A percentile compares a stretch with the other conserved stretches of the same genome.
phyloP scores from a whole-genome alignment of 192 early-diverging fungal species.

The Backusella parvicylindrica region DNA sequence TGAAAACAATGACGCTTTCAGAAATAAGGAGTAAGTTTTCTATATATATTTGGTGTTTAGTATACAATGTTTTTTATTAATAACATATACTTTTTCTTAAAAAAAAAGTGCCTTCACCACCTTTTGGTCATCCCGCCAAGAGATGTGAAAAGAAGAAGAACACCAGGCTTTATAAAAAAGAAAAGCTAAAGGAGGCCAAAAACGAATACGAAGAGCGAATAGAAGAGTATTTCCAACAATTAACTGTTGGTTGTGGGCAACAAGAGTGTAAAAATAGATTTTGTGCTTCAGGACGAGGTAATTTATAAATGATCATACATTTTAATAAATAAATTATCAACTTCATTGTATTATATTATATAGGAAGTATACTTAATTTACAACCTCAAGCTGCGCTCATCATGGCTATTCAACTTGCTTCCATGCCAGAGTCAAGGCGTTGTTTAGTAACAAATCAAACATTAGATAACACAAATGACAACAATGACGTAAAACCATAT shows the following conservation, averaged over 20 bases:
- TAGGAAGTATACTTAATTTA: conserved; percentile 15
- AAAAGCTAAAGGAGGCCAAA: conserved; percentile 10
- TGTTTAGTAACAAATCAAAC: not conserved
- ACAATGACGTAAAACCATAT: not conserved
- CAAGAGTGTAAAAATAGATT: conserved; percentile 7
- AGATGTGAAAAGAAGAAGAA: not conserved
- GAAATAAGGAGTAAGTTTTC: conserved; percentile 2
- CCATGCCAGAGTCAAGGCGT: not conserved
- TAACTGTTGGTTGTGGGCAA: conserved; percentile 12
- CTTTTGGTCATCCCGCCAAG: not conserved
- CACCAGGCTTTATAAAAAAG: not conserved
- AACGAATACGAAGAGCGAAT: conserved; percentile 10
- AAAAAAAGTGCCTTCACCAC: not conserved
- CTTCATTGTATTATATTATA: not conserved
- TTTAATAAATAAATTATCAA: not conserved
- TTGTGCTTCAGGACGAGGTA: conserved; percentile 12
- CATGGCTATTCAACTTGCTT: conserved; percentile 15
- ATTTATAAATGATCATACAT: not conserved
- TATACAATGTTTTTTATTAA: not conserved
- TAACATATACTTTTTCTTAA: not conserved
- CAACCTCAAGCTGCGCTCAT: conserved; percentile 18
- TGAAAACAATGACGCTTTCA: not conserved
- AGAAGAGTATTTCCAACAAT: conserved; percentile 12
- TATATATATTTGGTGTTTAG: too few relatives aligned
- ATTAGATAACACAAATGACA: not conserved